phyloP scores from a whole-genome alignment of 2,329 filamentous ascomycete genomes.

The Penicillium sp. region DNA sequence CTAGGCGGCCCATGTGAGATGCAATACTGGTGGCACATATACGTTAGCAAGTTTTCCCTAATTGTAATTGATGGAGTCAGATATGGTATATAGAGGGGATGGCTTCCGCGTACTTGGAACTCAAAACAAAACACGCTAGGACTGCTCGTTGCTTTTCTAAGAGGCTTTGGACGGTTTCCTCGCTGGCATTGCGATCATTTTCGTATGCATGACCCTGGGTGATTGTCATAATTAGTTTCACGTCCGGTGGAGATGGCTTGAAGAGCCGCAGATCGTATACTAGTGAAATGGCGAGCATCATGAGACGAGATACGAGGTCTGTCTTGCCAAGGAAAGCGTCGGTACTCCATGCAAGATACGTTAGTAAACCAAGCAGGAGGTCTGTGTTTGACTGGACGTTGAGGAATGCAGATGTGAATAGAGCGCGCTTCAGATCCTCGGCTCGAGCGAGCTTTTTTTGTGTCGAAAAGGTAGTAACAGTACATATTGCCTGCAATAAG shows the following conservation, averaged over 20 bases:
- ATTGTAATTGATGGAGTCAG: background rate
- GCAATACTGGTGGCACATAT: constrained; percentile 25
- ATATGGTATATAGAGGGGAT: background rate
- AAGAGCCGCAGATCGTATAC: constrained; percentile 35
- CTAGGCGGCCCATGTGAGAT: constrained; percentile 31
- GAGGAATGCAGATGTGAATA: constrained; percentile 27
- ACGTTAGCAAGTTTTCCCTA: constrained; percentile 6
- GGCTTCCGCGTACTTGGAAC: constrained; percentile 22
- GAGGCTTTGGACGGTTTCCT: constrained; percentile 16
- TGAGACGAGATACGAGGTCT: constrained; percentile 31
- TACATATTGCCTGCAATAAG: constrained; percentile 34
- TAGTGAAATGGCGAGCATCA: constrained; percentile 36
- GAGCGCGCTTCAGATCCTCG: constrained; percentile 28
- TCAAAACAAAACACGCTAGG: constrained; percentile 29
- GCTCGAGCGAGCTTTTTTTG: constrained; percentile 22
- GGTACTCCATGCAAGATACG: constrained; percentile 36
- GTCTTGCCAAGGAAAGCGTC: constrained; percentile 30
- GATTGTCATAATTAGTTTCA: constrained; percentile 27
- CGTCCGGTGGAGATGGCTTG: constrained; percentile 27
- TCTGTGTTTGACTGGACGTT: constrained; percentile 31
- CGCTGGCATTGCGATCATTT: constrained; percentile 7
- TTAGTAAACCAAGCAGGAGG: constrained; percentile 34
- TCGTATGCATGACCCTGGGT: constrained; percentile 24
- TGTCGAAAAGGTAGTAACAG: constrained; percentile 30
- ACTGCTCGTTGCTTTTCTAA: constrained; percentile 27